These are phyloP conservation scores for Lasiodiplodia citricola DNA, from an alignment of 2,329 filamentous ascomycete genomes.

Conservation along the genomic window DNA sequence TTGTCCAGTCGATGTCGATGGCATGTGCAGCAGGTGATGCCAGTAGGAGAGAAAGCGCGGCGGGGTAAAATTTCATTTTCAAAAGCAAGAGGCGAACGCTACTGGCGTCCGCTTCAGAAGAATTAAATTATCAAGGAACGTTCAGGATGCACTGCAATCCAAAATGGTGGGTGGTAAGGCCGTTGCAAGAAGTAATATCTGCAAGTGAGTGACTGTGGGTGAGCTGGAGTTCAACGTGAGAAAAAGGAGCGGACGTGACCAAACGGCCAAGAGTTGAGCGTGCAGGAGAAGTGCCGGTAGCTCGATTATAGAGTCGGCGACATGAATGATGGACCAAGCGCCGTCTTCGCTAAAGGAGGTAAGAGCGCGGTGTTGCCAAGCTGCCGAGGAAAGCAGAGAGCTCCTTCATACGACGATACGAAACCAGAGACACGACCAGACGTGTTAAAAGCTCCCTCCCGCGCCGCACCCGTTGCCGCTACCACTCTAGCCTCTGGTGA, in stretches of 20 bases:
- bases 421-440: not conserved
- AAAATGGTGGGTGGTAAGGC: too few relatives aligned
- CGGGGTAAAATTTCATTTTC: slow-evolving; percentile 1
- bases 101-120: not conserved
- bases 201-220: slow-evolving; percentile 9
- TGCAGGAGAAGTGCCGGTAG: slow-evolving; percentile 1
- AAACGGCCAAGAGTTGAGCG: not conserved
- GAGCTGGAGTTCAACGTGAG: not conserved
- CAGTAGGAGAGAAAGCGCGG: not conserved
- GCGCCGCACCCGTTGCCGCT: not conserved
- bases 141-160: too few relatives aligned
- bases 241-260: slow-evolving; percentile 14
- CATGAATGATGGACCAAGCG: slow-evolving; percentile 7
- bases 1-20: slow-evolving; percentile 11
- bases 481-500: not conserved
- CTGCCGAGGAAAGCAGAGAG: slow-evolving; percentile 3
- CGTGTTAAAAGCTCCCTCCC: not conserved
- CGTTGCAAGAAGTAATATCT: not conserved
- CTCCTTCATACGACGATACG: slow-evolving; percentile 18
- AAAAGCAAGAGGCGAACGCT: not conserved
- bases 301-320: slow-evolving; percentile 3
- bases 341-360: slow-evolving; percentile 21
- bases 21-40: not conserved
- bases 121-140: not conserved
- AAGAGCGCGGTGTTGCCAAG: slow-evolving; percentile 23